These are phyloP conservation scores for Anaeramoeba flamelloides DNA, from an alignment of 78 protist genomes.

Conservation along the genomic window DNA sequence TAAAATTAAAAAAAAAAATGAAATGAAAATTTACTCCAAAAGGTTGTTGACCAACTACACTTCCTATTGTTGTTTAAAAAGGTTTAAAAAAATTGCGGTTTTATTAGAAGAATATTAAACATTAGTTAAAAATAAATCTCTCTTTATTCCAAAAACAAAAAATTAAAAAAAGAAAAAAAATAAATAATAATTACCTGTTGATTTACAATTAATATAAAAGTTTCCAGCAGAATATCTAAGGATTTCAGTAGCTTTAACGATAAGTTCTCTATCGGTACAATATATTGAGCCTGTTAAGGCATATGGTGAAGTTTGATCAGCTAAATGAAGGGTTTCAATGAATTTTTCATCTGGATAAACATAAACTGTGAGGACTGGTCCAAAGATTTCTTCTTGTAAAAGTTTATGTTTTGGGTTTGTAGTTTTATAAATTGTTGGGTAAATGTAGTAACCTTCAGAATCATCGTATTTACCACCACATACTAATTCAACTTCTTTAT, in stretches of 20 bases:
- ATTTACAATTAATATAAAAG: constrained; percentile 80
- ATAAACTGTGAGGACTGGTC: constrained; percentile 72
- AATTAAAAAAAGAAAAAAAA: too few species aligned
- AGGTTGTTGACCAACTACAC: constrained; percentile 78
- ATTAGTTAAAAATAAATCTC: too few species aligned
- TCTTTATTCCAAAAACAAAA: too few species aligned
- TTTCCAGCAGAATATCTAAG: constrained; percentile 66
- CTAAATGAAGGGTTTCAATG: constrained; percentile 7
- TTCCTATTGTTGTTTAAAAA: too few species aligned
- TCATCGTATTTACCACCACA: constrained; percentile 48
- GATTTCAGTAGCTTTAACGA: constrained; percentile 7
- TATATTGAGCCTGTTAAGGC: constrained; percentile 67
- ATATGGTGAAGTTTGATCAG: constrained; percentile 52
- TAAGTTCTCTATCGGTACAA: constrained; percentile 12
- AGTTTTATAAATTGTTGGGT: constrained; percentile 64
- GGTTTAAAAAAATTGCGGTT: too few species aligned
- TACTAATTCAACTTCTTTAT: constrained; percentile 35
- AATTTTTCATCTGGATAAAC: constrained; percentile 32
- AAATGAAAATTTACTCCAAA: too few species aligned
- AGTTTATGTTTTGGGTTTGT: constrained; percentile 41
- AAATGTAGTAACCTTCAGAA: constrained; percentile 59
- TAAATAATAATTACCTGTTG: too few species aligned
- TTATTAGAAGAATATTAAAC: too few species aligned
- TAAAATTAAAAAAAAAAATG: too few species aligned
- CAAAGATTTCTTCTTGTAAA: constrained; percentile 77